phyloP scores from a whole-genome alignment of 345 rosid genomes.

The Gossypium australe region DNA sequence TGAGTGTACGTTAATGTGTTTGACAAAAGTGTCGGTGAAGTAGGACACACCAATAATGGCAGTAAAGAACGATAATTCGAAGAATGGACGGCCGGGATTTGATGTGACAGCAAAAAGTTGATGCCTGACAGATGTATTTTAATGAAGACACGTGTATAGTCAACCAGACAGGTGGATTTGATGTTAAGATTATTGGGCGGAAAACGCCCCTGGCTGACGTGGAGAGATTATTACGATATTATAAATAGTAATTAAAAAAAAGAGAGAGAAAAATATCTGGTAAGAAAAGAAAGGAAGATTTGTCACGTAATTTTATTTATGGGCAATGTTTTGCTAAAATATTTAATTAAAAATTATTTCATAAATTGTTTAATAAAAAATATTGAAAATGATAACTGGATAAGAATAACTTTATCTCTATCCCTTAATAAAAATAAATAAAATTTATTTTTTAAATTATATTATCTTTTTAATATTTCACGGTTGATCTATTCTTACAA shows the following conservation, averaged over 20 bases:
- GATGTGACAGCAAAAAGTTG: neutral
- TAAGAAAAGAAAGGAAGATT: neutral
- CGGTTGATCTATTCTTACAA: too few species aligned
- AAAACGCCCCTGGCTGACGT: neutral
- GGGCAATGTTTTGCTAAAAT: neutral
- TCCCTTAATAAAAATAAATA: neutral
- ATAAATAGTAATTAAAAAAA: neutral
- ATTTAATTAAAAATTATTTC: neutral
- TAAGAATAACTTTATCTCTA: neutral
- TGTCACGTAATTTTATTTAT: neutral
- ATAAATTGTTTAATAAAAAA: neutral
- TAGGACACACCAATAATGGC: neutral
- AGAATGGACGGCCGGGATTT: neutral
- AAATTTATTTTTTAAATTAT: neutral
- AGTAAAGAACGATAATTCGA: neutral
- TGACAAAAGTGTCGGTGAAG: neutral
- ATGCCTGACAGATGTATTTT: neutral
- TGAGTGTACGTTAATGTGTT: neutral
- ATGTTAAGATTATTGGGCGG: neutral
- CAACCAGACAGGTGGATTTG: neutral
- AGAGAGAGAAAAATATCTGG: neutral
- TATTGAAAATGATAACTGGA: too few species aligned
- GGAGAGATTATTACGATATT: slow-evolving; percentile 2
- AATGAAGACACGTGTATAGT: neutral
- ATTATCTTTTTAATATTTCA: neutral